Evolutionary conservation across 257 asterid genomes (phyloP).

Genomic region (Solanum lignicaule): DNA sequence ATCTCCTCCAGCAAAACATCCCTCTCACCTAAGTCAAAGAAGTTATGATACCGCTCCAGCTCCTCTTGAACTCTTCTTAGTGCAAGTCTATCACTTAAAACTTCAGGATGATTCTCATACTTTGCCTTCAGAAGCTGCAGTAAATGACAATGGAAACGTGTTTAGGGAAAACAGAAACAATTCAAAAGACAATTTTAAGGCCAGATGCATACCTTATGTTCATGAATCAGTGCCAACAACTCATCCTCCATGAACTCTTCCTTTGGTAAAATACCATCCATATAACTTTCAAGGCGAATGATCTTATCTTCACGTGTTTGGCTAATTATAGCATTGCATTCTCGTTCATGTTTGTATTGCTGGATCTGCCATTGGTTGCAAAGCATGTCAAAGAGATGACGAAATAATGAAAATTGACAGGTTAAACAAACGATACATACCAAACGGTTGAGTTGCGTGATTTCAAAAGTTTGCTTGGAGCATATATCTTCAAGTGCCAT

Average conservation of each 20-base stretch:
- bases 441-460: slow-evolving; percentile 86
- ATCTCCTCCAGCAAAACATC: slow-evolving; percentile 90
- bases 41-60: slow-evolving; percentile 64
- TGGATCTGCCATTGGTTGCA: slow-evolving; percentile 47
- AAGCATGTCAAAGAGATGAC: slow-evolving; percentile 1
- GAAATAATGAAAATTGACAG: background rate
- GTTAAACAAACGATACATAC: slow-evolving; percentile 21
- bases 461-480: slow-evolving; percentile 63
- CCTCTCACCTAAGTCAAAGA: slow-evolving; percentile 91
- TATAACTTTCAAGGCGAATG: slow-evolving; percentile 85
- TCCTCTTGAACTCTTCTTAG: slow-evolving; percentile 72
- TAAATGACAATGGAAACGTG: slow-evolving; percentile 5
- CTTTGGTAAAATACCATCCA: slow-evolving; percentile 82
- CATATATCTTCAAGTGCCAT: slow-evolving; percentile 92
- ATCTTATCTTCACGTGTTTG: slow-evolving; percentile 96
- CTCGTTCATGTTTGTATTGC: slow-evolving; percentile 98
- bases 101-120: slow-evolving; percentile 86
- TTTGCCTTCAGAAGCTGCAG: slow-evolving; percentile 76
- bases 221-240: slow-evolving; percentile 53
- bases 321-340: slow-evolving; percentile 74
- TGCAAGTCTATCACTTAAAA: slow-evolving; percentile 68
- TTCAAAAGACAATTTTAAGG: slow-evolving; percentile 3
- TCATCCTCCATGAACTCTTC: slow-evolving; percentile 93
- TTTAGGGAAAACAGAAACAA: slow-evolving; percentile 3
- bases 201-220: slow-evolving; percentile 56